These are phyloP conservation scores for Diaporthe amygdali DNA, from an alignment of 2,329 filamentous ascomycete genomes.

Conservation along the genomic window DNA sequence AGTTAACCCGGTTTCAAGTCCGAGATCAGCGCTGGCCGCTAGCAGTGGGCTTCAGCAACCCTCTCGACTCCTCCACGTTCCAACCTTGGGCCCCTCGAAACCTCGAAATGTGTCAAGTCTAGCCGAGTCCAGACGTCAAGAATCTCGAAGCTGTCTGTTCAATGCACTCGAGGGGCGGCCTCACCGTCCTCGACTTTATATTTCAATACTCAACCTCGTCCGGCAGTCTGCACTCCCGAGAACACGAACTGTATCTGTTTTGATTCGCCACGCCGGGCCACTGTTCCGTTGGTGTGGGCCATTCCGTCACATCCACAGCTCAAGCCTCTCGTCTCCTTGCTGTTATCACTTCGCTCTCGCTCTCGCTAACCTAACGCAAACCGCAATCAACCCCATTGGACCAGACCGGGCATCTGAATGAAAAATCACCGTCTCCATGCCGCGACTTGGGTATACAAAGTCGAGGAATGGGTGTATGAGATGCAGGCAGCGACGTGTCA, in stretches of 20 bases:
- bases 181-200: constrained; percentile 6
- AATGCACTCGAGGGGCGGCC: constrained; percentile 4
- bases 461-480: constrained; percentile 29
- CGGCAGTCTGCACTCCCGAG: background rate
- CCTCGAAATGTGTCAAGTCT: constrained; percentile 17
- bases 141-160: background rate
- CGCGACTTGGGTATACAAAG: constrained; percentile 30
- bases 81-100: constrained; percentile 7
- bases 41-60: background rate
- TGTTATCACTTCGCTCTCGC: constrained; percentile 19
- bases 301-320: background rate
- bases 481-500: constrained; percentile 29
- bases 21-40: constrained; percentile 1
- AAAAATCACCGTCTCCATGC: constrained; percentile 24
- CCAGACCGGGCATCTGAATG: background rate
- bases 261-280: constrained; percentile 4
- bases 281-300: constrained; percentile 5
- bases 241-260: background rate
- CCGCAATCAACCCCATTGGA: background rate
- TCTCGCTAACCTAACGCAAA: constrained; percentile 18
- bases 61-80: background rate
- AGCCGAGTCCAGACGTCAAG: constrained; percentile 14
- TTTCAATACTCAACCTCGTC: constrained; percentile 17
- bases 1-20: constrained; percentile 20
- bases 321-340: background rate